Evolutionary conservation across 371 early-diverging fungal species (phyloP).

Genomic region (Circinella minor): DNA sequence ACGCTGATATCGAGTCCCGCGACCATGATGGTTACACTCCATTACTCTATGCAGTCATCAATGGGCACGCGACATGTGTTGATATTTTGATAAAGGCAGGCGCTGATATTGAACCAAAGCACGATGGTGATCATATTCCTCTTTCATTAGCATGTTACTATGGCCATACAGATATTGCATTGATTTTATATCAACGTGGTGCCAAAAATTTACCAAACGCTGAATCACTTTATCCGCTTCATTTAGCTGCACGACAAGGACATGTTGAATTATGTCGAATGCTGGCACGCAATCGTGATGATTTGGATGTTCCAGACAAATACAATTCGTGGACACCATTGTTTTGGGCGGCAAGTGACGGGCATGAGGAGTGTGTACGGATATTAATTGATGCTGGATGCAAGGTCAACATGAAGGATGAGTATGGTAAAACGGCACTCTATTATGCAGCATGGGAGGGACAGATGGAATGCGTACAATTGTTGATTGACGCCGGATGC

Average conservation of each 20-base stretch:
- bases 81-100: conserved; percentile 69
- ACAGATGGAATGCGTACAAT: conserved; percentile 74
- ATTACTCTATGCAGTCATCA: conserved; percentile 83
- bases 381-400: conserved; percentile 85
- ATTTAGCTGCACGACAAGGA: conserved; percentile 89
- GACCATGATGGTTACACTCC: conserved; percentile 93
- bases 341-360: conserved; percentile 94
- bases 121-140: conserved; percentile 68
- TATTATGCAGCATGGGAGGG: conserved; percentile 97
- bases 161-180: conserved; percentile 87
- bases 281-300: conserved; percentile 71
- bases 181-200: conserved; percentile 76
- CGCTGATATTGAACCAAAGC: conserved; percentile 70
- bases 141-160: conserved; percentile 87
- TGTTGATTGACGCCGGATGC: conserved; percentile 65
- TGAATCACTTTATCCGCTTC: conserved; percentile 86
- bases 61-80: conserved; percentile 79
- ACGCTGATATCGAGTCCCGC: conserved; percentile 63
- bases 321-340: conserved; percentile 96
- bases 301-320: conserved; percentile 83
- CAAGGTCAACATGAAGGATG: conserved; percentile 78
- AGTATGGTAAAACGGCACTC: conserved; percentile 79
- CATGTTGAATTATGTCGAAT: conserved; percentile 74
- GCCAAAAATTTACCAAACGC: conserved; percentile 69
- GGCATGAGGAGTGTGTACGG: conserved; percentile 82